Percentiles rank a stretch among this genome's conserved stretches.
These are phyloP conservation scores for Thermothelomyces thermophilus DNA, from an alignment of 2,329 filamentous ascomycete species.

Conservation along the genomic window DNA sequence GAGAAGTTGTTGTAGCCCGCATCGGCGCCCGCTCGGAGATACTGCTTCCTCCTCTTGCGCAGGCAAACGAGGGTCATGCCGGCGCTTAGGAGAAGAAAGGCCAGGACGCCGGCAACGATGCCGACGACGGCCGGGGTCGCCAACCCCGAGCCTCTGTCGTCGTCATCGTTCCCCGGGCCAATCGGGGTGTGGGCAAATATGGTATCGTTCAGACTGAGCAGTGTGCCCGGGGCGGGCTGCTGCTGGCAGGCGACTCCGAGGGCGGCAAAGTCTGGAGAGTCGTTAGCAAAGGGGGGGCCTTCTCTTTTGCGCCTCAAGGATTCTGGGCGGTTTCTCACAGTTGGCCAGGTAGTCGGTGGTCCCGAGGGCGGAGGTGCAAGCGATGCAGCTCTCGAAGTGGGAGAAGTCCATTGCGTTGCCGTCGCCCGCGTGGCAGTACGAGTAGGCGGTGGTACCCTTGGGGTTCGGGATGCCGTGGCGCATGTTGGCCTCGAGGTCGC, in stretches of 20 bases:
- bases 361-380: conserved; percentile 40
- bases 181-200: conserved; percentile 27
- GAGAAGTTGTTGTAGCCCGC: conserved; percentile 27
- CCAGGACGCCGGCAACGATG: conserved; percentile 36
- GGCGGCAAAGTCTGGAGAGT: conserved; percentile 40
- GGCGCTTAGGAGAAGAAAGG: conserved; percentile 32
- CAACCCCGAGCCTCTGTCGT: conserved; percentile 25
- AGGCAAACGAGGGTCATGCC: conserved; percentile 39
- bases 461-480: conserved; percentile 35
- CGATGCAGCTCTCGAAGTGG: conserved; percentile 36
- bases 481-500: conserved; percentile 37
- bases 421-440: conserved; percentile 41
- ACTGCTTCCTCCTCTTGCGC: conserved; percentile 39
- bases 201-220: conserved; percentile 28
- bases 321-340: conserved; percentile 29
- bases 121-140: conserved; percentile 38
- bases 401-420: conserved; percentile 31
- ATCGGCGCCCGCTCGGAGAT: conserved; percentile 26
- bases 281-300: conserved; percentile 4
- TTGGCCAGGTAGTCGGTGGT: conserved; percentile 42
- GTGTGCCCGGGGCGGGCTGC: conserved; percentile 31
- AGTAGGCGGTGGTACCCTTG: conserved; percentile 33
- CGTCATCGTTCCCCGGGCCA: conserved; percentile 24
- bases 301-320: background rate
- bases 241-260: conserved; percentile 47